Base-by-base conservation (phyloP, 179 eudicot species). In the Beta corolliflora region DNA sequence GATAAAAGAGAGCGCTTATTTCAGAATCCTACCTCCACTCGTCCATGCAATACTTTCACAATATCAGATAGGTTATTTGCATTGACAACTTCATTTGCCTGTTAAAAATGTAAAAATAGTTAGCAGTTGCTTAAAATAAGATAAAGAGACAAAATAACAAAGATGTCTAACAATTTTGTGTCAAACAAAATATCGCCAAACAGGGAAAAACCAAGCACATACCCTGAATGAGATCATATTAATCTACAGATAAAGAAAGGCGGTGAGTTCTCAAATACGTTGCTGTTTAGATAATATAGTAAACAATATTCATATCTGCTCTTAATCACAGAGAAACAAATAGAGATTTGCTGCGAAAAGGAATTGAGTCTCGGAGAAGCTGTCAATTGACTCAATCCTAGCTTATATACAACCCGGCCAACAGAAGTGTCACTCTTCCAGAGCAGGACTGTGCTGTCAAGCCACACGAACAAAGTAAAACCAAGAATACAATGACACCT, bases 81-180 rank as follows among this genome's bases (percentile, higher is more conserved):
- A 89, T 88, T 96, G 68, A 96, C 87, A 78, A 96, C 94, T 91
- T 96, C 99, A 83, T 86, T 91, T 85, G 99, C 99, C 99, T 96
- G 91, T 64, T 80, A 65, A 21, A 78, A 83, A 87, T 61, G 79
- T 56, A 58, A 77, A 23, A 75, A 46, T 5, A 23, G 50, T 75
- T 16, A 82, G 54, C 82, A 64, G 52, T 16, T 74, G 73, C 76
- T 9, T 21, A 31, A 9, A 9, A 61, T 56, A 68, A 25, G 9
- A 25, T 7, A 76, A 36, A 14, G 55, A 53, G 2, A 6, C 10
- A 60, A 67, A 72, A 56, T 18, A 60, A 58, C 41, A 36, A 36
- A 36, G 41, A 36, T 36, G 41, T 3, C 41, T 36, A 36, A 36
- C 41, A 36, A 9, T 9, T 64, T n/a, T 19, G 12, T 11, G 8